Evolutionary conservation across 2,329 filamentous ascomycete species (phyloP), one percentile per base, ranked within the genome.

Genomic region (Fusarium beomiforme): DNA sequence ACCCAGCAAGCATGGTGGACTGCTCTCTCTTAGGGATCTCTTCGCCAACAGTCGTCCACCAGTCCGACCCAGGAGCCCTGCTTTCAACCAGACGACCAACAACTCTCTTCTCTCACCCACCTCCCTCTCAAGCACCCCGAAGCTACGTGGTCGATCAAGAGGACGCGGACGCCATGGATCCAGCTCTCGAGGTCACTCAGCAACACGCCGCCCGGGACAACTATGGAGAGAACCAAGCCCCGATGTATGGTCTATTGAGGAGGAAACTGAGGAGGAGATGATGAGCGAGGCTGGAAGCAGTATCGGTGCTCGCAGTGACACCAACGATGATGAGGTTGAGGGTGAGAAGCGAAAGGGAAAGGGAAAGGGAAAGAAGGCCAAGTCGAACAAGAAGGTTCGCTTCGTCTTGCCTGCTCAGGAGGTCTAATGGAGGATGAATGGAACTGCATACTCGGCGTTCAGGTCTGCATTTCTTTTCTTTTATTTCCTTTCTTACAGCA

Each of bases 211-310:
- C 44, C 83, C 85, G 12, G 73, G 78, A 21, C 80, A 81, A 50
- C 73, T 87, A 3, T 89, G 87, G 87, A 81, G 87, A 39, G 84
- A 88, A 78, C 87, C 87, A 10, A 89, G 87, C 73, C 87, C 87
- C 0, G 87, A 89, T 57, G 87, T 89, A 6, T 89, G 87, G 84
- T 85, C 85, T 33, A 89, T 89, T 60, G 85, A 88, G 78, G 87
- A 89, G 76, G 87, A 89, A 79, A 85, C 85, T 2, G 87, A 88
- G 78, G 85, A 86, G 74, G 85, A 88, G 72, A 77, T 84, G 26
- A 78, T 82, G 78, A 84, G 83, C 68, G 83, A 85, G 75, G 77
- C 80, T 75, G 81, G 79, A 49, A 77, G 77, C 58, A 79, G 76
- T 61, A 64, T 76, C 23, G 72, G 66, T 29, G 75, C 67, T 1